Percentiles rank a stretch among this genome's conserved stretches.
Evolutionary conservation across 495 filamentous ascomycete species (phyloP).

Genomic region (Tuber microsphaerosporum): DNA sequence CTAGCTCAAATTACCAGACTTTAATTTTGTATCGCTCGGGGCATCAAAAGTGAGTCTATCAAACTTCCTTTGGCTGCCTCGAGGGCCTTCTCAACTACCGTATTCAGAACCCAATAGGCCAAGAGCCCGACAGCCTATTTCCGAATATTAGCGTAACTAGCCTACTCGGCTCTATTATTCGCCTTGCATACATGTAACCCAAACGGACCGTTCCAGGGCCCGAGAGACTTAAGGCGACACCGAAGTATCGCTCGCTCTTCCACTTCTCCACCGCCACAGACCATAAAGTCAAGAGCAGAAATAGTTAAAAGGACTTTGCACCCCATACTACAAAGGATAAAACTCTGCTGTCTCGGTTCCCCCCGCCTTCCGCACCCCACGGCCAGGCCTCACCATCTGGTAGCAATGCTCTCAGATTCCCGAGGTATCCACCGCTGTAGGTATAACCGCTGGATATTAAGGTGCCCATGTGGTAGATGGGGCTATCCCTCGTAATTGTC

Average conservation of each 20-base stretch:
- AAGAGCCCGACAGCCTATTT: not conserved
- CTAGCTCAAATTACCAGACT: not conserved
- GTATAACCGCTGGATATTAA: not conserved
- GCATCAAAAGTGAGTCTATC: not conserved
- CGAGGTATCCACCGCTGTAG: not conserved
- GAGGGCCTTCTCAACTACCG: too few species aligned
- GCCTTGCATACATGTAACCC: too few species aligned
- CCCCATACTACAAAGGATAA: not conserved
- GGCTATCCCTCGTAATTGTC: not conserved
- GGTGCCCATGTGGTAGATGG: not conserved
- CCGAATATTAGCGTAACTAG: not conserved
- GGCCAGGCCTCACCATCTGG: not conserved
- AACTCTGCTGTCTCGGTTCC: not conserved
- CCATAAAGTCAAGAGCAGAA: not conserved
- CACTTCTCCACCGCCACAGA: too few species aligned
- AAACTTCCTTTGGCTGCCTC: not conserved
- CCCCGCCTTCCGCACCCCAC: not conserved
- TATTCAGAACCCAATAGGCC: too few species aligned
- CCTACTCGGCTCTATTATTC: too few species aligned
- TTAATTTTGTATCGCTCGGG: not conserved
- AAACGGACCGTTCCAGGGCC: too few species aligned
- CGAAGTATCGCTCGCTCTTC: too few species aligned
- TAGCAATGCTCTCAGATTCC: not conserved
- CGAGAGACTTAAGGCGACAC: too few species aligned
- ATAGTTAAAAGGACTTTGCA: not conserved